Evolutionary conservation across 2,329 filamentous ascomycete genomes (phyloP), one percentile per base, ranked within the genome.

Genomic region (Talaromyces sp.): DNA sequence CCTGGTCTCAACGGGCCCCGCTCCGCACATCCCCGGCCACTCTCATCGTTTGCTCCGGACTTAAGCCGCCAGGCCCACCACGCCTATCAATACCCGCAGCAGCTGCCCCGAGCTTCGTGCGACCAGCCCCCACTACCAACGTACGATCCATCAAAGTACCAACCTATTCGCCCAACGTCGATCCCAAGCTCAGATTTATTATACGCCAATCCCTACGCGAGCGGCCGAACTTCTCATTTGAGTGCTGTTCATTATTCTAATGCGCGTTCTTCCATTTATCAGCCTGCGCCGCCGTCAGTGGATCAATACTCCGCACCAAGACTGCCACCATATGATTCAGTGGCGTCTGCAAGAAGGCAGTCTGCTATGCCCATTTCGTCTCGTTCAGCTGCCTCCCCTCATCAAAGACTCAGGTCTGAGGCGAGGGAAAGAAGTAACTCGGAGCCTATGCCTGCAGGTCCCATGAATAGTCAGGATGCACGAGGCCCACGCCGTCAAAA

Each of bases 111-210:
- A 47, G 36, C 55, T 24, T 64, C 62, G 11, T 47, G 58, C 35
- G 58, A 61, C 20, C 63, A 63, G n/a, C 66, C 68, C 4, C 68
- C 66, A 42, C 47, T 71, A 13, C 66, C 70, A 22, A 58, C 62
- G 19, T 73, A 73, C 51, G 66, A 73, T 41, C 70, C 70, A 1
- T 72, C 70, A 14, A 62, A 58, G 33, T 73, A 72, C 47, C 59
- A 61, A 33, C 57, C 62, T 14, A 53, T 59, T 14, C 51, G 54
- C 13, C 56, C 60, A 11, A 56, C 47, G 0, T 58, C 58, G 6
- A 57, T 48, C n/a, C 43, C 55, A 9, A 52, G 29, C 16, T 43
- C 50, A 19, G 51, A 54, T 40, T 40, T 27, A 20, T 54, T 47
- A 44, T 39, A 30, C 37, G 41, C 22, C 35, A 24, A 57, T 42